Evolutionary conservation across 352 stramenopile genomes (phyloP).

Genomic region (Pilasporangium apinafurcum): DNA sequence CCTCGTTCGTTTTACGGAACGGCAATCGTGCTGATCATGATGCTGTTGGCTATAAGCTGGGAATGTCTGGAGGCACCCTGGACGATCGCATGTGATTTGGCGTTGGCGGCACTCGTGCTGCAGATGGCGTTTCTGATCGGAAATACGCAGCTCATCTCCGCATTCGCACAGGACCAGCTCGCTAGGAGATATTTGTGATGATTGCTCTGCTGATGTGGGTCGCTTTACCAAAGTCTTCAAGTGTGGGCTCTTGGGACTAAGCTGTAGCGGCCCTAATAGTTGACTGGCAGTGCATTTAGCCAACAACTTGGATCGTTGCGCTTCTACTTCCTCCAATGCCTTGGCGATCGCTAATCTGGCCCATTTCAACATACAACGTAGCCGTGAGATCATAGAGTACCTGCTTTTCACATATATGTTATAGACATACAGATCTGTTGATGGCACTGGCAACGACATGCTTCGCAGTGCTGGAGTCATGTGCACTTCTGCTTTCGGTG

Average conservation of each 20-base stretch:
- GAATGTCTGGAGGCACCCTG: constrained; percentile 34
- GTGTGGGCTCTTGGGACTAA: constrained; percentile 2
- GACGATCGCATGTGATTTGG: constrained; percentile 30
- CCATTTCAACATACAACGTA: no score
- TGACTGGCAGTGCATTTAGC: constrained; percentile 17
- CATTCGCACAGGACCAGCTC: constrained; percentile 44
- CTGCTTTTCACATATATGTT: no score
- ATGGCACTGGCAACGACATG: no score
- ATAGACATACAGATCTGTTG: no score
- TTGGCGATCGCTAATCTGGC: constrained; percentile 27
- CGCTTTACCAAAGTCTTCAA: constrained; percentile 2
- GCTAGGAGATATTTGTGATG: no score
- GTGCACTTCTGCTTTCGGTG: no score
- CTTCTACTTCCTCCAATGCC: constrained; percentile 26
- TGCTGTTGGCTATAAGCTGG: constrained; percentile 11
- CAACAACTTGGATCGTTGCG: constrained; percentile 24
- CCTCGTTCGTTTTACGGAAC: constrained; percentile 15
- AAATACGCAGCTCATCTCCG: constrained; percentile 34
- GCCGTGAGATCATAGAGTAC: no score
- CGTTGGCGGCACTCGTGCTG: constrained; percentile 29
- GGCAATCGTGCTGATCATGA: constrained; percentile 39
- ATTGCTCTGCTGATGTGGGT: no score
- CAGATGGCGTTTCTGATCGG: constrained; percentile 27
- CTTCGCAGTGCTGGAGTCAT: no score
- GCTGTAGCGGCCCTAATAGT: constrained; percentile 3